Base-by-base conservation (phyloP, 768 basidiomycete genomes). In the Kwoniella bestiolae region DNA sequence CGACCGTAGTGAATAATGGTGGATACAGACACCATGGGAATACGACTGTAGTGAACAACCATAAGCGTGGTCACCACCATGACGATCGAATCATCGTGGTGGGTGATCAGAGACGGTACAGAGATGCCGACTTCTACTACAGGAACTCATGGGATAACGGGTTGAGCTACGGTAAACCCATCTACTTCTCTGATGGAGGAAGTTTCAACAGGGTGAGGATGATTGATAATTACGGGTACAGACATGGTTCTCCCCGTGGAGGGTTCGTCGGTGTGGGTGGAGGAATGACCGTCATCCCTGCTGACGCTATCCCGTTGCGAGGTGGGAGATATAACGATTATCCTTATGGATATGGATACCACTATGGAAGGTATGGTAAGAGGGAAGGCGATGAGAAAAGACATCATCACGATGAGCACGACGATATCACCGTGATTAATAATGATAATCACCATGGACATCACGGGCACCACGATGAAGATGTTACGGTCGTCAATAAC, bases 121-220 rank as follows among this genome's bases (percentile, higher is more conserved):
- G 45, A 31, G 60, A 67, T 67, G 57, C 66, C 3, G 66, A 67
- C 46, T 67, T 61, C 66, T 67, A 60, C 28, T 57, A 62, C 28
- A 53, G 59, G 7, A 31, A 62, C 45, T 56, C 66, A 14, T 62
- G 63, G 60, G 44, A 49, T 38, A 50, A 51, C 16, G 60, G 60
- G 11, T 41, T 62, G 32, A 58, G 57, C 21, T 50, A 65, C 21
- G 66, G 66, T 34, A 45, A 46, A 34, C 66, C 66, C 1, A 68
- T 68, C 38, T 68, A 63, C 51, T 63, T 68, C 51, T 56, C 55
- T n/a, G 41, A 58, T 52, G 66, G 66, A 14, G 61, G 41, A 28
- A 56, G 47, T 45, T 60, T 63, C 55, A 59, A 68, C 38, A 56
- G 61, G 16, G 55, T 68, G 16, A 44, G 55, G 41, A 50, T 68